Evolutionary conservation across 805 yeast genomes (phyloP).

Genomic region (Wickerhamomyces strasburgensis): DNA sequence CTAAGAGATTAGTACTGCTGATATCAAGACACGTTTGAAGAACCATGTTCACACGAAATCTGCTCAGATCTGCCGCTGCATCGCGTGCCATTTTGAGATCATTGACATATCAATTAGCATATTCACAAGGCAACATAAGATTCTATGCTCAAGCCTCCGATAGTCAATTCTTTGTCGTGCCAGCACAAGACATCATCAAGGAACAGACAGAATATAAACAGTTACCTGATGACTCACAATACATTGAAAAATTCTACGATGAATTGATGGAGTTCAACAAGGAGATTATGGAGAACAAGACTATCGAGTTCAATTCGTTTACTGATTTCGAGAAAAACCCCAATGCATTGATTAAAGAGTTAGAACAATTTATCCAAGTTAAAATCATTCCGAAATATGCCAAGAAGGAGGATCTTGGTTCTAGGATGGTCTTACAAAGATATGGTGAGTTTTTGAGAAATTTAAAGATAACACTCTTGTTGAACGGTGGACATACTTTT

Average conservation of each 20-base stretch:
- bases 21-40: too few species aligned
- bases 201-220: constrained; percentile 36
- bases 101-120: too few species aligned
- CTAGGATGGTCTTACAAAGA: constrained; percentile 21
- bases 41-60: too few species aligned
- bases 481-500: constrained; percentile 57
- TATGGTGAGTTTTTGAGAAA: constrained; percentile 36
- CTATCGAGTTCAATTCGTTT: constrained; percentile 26
- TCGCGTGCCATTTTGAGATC: too few species aligned
- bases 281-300: constrained; percentile 21
- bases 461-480: constrained; percentile 36
- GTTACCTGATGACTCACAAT: constrained; percentile 49
- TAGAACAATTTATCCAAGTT: constrained; percentile 35
- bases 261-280: constrained; percentile 34
- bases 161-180: constrained; percentile 1
- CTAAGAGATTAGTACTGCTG: too few species aligned
- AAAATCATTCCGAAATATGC: constrained; percentile 24
- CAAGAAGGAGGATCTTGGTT: constrained; percentile 11
- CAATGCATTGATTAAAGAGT: constrained; percentile 32
- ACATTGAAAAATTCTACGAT: constrained; percentile 43
- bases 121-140: background rate
- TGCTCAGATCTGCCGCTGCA: too few species aligned
- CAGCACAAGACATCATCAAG: constrained; percentile 17
- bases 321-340: constrained; percentile 36
- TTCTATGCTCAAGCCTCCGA: background rate